These are phyloP conservation scores for Collybia sordida DNA, from an alignment of 768 basidiomycete species.

Conservation along the genomic window DNA sequence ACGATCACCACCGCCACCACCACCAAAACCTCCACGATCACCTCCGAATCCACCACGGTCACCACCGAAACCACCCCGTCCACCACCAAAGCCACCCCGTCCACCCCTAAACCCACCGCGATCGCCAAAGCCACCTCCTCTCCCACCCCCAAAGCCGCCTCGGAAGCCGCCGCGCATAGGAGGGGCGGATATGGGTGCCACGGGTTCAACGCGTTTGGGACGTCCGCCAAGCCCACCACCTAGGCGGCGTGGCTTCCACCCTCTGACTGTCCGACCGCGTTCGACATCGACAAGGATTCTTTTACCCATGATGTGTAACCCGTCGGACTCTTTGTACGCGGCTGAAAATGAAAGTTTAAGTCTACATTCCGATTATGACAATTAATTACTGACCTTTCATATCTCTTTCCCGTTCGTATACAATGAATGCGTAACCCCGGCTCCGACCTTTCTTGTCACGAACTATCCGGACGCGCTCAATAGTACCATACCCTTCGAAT, in stretches of 20 bases:
- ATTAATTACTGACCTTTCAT: conserved; percentile 84
- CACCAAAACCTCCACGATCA: conserved; percentile 42
- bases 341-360: conserved; percentile 40
- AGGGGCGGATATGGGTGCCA: conserved; percentile 28
- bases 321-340: conserved; percentile 99
- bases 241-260: conserved; percentile 95
- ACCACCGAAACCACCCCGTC: conserved; percentile 38
- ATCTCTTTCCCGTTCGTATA: conserved; percentile 96
- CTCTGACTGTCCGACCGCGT: conserved; percentile 94
- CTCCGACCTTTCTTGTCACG: conserved; percentile 86
- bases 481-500: conserved; percentile 92
- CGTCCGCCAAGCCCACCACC: conserved; percentile 99
- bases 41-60: conserved; percentile 44
- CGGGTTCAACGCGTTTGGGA: conserved; percentile 72
- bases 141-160: conserved; percentile 41
- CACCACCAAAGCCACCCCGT: conserved; percentile 25
- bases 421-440: conserved; percentile 94
- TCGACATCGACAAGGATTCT: conserved; percentile 97
- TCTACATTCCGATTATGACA: conserved; percentile 9
- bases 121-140: conserved; percentile 36
- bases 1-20: conserved; percentile 43
- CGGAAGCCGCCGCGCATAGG: conserved; percentile 40
- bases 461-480: conserved; percentile 93
- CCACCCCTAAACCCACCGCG: conserved; percentile 23
- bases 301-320: conserved; percentile 94